Evolutionary conservation across 805 yeast genomes (phyloP).

Genomic region (Diddensiella santjacobensis): DNA sequence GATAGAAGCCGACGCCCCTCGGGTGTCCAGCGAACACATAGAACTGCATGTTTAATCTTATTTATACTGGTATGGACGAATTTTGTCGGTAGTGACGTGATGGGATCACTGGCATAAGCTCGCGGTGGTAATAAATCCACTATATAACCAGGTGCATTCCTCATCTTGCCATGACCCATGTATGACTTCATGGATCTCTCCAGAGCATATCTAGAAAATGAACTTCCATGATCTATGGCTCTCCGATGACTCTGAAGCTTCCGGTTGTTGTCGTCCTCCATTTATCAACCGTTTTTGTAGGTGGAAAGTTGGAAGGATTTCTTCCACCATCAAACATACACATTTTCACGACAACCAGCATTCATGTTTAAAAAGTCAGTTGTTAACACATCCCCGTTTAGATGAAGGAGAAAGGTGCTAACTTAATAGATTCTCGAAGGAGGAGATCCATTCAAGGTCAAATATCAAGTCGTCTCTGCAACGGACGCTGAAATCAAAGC

Average conservation of each 20-base stretch:
- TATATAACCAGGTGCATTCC: slow-evolving; percentile 68
- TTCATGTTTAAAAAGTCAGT: slow-evolving; percentile 8
- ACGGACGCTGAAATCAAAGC: slow-evolving; percentile 73
- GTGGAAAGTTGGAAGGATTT: no score
- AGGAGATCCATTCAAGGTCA: slow-evolving; percentile 84
- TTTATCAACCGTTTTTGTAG: no score
- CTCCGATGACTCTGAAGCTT: slow-evolving; percentile 45
- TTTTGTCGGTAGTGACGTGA: slow-evolving; percentile 64
- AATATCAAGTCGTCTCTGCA: slow-evolving; percentile 94
- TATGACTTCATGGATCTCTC: slow-evolving; percentile 40
- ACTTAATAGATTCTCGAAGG: slow-evolving; percentile 63
- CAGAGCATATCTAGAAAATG: slow-evolving; percentile 60
- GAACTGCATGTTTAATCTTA: slow-evolving; percentile 86
- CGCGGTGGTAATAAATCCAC: slow-evolving; percentile 58
- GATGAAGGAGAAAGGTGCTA: no score
- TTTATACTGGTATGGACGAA: slow-evolving; percentile 89
- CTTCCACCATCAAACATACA: no score
- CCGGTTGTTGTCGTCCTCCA: slow-evolving; percentile 23
- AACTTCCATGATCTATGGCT: slow-evolving; percentile 74
- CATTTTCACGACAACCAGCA: no score
- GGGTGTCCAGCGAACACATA: slow-evolving; percentile 93
- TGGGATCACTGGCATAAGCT: slow-evolving; percentile 49
- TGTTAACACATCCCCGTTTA: no score
- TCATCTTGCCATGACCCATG: slow-evolving; percentile 31
- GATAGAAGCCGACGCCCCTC: slow-evolving; percentile 89